These are phyloP conservation scores for Phtheirospermum japonicum DNA, from an alignment of 257 asterid species.

Conservation along the genomic window DNA sequence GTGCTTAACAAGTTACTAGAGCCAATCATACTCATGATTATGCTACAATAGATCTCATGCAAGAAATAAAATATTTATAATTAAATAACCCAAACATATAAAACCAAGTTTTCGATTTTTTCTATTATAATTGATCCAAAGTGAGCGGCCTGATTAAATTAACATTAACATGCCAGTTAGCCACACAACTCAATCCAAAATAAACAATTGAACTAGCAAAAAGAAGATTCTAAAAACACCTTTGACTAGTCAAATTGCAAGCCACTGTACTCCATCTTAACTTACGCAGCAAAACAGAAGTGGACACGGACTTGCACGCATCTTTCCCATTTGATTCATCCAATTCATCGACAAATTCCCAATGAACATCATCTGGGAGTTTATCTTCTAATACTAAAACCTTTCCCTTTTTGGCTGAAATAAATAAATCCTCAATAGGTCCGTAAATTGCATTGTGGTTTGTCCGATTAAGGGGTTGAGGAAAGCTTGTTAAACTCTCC, in stretches of 20 bases:
- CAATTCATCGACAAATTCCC: constrained; percentile 49
- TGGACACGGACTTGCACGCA: constrained; percentile 51
- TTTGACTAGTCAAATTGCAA: constrained; percentile 99
- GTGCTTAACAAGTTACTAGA: no score
- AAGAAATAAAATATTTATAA: background rate
- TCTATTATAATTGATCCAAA: background rate
- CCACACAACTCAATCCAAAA: constrained; percentile 9
- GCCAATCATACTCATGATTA: no score
- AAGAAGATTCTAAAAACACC: constrained; percentile 62
- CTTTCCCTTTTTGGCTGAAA: constrained; percentile 62
- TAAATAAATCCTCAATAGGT: constrained; percentile 62
- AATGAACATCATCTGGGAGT: constrained; percentile 29
- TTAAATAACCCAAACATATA: constrained; percentile 12
- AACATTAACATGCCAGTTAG: background rate
- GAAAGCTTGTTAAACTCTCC: constrained; percentile 80
- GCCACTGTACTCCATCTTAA: constrained; percentile 99
- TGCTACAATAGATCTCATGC: background rate
- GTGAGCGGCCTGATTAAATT: background rate
- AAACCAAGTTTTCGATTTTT: background rate
- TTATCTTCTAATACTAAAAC: constrained; percentile 47
- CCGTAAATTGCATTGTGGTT: constrained; percentile 91
- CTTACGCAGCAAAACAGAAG: constrained; percentile 95
- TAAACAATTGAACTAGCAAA: constrained; percentile 27
- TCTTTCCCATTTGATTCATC: constrained; percentile 36
- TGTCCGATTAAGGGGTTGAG: constrained; percentile 89